phyloP scores from a whole-genome alignment of 805 yeast species.

The Spathaspora hagerdaliae region DNA sequence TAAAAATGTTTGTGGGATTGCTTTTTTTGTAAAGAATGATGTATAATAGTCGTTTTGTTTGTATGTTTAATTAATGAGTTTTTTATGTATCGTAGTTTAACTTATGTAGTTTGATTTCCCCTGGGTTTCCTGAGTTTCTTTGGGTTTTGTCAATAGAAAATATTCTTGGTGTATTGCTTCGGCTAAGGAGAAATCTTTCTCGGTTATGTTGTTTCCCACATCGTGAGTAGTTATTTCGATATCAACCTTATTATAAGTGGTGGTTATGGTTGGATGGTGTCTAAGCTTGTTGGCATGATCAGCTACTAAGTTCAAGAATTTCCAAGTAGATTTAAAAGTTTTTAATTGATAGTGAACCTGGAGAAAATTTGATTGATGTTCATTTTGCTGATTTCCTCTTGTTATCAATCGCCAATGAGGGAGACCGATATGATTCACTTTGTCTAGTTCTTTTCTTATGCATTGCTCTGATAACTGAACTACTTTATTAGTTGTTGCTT shows the following conservation, averaged over 20 bases:
- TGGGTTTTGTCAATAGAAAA: neutral
- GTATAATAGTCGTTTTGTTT: too few species aligned
- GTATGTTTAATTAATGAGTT: too few species aligned
- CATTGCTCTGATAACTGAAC: neutral
- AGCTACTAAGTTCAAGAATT: slow-evolving; percentile 56
- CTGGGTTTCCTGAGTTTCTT: neutral
- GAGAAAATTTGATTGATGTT: neutral
- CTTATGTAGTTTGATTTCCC: too few species aligned
- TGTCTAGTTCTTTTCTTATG: neutral
- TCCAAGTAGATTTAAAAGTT: slow-evolving; percentile 63
- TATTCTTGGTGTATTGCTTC: slow-evolving; percentile 18
- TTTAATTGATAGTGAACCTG: slow-evolving; percentile 30
- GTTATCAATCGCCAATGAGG: slow-evolving; percentile 2
- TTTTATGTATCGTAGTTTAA: too few species aligned
- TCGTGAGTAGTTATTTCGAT: slow-evolving; percentile 66
- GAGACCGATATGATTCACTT: neutral
- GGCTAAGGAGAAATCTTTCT: slow-evolving; percentile 58
- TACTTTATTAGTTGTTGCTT: neutral
- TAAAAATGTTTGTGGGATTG: too few species aligned
- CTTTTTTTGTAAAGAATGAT: too few species aligned
- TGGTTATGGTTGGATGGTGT: slow-evolving; percentile 70
- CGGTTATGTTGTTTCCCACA: slow-evolving; percentile 43
- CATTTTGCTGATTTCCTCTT: neutral
- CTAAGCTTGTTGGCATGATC: slow-evolving; percentile 52
- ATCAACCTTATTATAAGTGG: slow-evolving; percentile 56